Conservation (phyloP, 164 flowering plant species). For the Vitis rupestris region DNA sequence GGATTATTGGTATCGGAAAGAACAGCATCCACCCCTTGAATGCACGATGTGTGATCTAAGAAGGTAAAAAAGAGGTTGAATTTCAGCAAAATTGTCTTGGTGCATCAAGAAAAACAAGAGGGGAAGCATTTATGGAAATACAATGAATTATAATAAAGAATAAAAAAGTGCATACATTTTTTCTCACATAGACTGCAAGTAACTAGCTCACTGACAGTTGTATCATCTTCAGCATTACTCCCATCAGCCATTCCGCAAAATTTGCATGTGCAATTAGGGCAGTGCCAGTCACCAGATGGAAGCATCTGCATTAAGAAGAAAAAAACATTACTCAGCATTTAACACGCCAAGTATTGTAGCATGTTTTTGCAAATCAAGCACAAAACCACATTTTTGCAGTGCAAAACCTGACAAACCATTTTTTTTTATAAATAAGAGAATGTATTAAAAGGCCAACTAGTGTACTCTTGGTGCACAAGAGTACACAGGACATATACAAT, state of each 20-base stretch:
- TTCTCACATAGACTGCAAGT: conserved; percentile 70
- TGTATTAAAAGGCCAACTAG: not conserved
- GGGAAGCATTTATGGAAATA: not conserved
- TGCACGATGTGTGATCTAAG: conserved; percentile 57
- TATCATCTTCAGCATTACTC: conserved; percentile 22
- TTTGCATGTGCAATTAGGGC: conserved; percentile 91
- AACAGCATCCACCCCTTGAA: conserved; percentile 24
- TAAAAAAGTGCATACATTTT: conserved; percentile 44
- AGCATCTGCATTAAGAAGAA: conserved; percentile 59
- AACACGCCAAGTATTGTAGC: no score
- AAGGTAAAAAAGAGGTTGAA: not conserved
- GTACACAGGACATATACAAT: no score
- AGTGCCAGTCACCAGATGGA: conserved; percentile 94
- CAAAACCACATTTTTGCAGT: not conserved
- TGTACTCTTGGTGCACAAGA: no score
- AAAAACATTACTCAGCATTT: not conserved
- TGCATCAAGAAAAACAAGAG: not conserved
- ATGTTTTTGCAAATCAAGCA: not conserved
- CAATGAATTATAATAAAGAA: not conserved
- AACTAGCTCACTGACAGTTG: conserved; percentile 22
- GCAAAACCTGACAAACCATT: not conserved
- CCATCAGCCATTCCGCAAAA: conserved; percentile 54
- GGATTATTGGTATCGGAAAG: conserved; percentile 20
- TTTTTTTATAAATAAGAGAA: not conserved
- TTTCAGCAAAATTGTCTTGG: not conserved